A percentile compares a stretch with the other conserved stretches of the same genome.
Conservation (phyloP, 2,329 filamentous ascomycete genomes). For the Chaetomiaceae sp. region DNA sequence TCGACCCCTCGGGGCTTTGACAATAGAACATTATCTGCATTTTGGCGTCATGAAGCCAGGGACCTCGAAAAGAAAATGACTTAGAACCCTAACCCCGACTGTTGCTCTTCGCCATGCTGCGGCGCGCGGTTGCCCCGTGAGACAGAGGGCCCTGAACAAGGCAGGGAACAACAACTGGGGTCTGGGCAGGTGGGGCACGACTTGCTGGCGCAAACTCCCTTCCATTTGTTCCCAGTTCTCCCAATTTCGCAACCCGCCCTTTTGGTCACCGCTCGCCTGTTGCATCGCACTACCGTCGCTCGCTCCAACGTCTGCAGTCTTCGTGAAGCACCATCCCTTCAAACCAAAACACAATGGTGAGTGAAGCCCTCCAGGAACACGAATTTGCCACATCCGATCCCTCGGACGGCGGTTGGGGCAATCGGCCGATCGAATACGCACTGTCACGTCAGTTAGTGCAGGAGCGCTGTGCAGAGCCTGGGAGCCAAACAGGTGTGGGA, state of each 20-base stretch:
- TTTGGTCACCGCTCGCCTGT: slow-evolving; percentile 3
- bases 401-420: no score
- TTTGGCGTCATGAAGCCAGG: no score
- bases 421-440: not conserved
- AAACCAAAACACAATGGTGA: slow-evolving; percentile 9
- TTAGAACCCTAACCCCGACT: not conserved
- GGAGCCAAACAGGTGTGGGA: not conserved
- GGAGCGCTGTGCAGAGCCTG: not conserved
- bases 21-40: no score
- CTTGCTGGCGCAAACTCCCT: not conserved
- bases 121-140: slow-evolving; percentile 13
- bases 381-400: no score
- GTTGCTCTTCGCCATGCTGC: no score
- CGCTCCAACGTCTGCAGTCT: not conserved
- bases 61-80: no score
- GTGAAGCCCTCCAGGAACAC: not conserved
- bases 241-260: slow-evolving; percentile 3
- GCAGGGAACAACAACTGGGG: slow-evolving; percentile 4
- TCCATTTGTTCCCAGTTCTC: not conserved
- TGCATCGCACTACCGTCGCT: not conserved
- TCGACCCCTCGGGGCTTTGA: no score
- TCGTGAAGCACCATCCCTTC: not conserved
- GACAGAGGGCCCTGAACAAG: slow-evolving; percentile 8
- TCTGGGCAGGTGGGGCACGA: slow-evolving; percentile 9
- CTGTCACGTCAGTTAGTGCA: not conserved